Percentiles rank a stretch among this genome's conserved stretches.
Evolutionary conservation across 345 rosid species (phyloP).

Genomic region (Combretum micranthum): DNA sequence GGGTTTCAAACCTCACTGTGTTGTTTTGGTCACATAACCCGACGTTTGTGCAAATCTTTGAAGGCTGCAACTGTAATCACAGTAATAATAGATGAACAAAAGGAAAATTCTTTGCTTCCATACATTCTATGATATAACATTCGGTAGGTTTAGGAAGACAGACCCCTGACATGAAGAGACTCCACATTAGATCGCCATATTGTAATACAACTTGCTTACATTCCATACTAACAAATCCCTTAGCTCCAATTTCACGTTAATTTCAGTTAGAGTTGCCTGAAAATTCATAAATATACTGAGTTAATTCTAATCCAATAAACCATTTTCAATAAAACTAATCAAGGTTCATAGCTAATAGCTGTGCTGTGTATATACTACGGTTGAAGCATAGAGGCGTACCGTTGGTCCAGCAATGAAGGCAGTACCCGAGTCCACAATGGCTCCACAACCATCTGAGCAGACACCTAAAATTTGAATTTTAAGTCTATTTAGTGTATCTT

Average conservation of each 20-base stretch:
- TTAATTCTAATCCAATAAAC: too few species aligned
- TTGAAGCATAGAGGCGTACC: conserved; percentile 21
- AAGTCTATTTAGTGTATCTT: not conserved
- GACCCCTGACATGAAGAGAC: conserved; percentile 37
- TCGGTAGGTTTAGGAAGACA: conserved; percentile 1
- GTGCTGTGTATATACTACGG: not conserved
- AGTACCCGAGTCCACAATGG: conserved; percentile 73
- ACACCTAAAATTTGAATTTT: conserved; percentile 25
- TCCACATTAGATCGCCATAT: conserved; percentile 38
- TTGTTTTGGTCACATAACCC: too few species aligned
- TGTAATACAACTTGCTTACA: conserved; percentile 30
- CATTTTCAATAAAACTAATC: not conserved
- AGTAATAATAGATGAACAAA: too few species aligned
- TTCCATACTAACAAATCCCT: conserved; percentile 34
- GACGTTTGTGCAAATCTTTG: too few species aligned
- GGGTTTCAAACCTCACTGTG: too few species aligned
- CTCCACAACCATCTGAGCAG: conserved; percentile 55
- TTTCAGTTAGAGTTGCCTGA: conserved; percentile 37
- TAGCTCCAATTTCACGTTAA: conserved; percentile 43
- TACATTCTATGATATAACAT: not conserved
- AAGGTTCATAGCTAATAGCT: too few species aligned
- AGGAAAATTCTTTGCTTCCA: too few species aligned
- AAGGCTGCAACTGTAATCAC: too few species aligned
- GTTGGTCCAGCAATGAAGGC: conserved; percentile 71
- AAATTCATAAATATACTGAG: not conserved